Evolutionary conservation across 2,329 filamentous ascomycete species (phyloP).

Genomic region (Phyllosticta citrichinensis): DNA sequence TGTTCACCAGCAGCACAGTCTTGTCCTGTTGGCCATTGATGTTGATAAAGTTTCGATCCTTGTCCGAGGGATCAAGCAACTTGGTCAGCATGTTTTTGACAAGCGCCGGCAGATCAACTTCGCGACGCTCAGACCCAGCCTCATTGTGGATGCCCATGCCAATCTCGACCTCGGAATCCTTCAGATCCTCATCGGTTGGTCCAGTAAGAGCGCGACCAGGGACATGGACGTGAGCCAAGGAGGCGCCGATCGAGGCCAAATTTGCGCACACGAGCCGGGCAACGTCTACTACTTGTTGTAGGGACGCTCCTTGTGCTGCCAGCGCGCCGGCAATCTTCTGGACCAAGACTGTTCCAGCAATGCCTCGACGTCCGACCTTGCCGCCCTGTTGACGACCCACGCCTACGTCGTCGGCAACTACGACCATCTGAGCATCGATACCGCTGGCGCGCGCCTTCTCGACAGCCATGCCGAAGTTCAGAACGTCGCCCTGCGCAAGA

Average conservation of each 20-base stretch:
- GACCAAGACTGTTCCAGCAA: constrained; percentile 86
- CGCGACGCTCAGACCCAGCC: constrained; percentile 31
- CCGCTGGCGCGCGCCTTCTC: constrained; percentile 82
- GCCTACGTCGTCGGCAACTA: constrained; percentile 85
- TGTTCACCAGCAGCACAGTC: constrained; percentile 63
- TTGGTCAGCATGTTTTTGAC: constrained; percentile 50
- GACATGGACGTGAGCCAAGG: constrained; percentile 84
- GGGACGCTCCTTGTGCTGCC: constrained; percentile 55
- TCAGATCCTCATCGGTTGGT: constrained; percentile 48
- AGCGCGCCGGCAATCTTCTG: constrained; percentile 81
- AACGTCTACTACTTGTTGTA: constrained; percentile 63
- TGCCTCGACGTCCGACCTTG: constrained; percentile 86
- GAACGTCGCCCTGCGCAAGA: constrained; percentile 38
- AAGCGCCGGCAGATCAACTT: constrained; percentile 31
- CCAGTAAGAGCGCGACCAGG: constrained; percentile 58
- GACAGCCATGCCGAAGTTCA: constrained; percentile 89
- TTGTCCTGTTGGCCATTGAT: constrained; percentile 48
- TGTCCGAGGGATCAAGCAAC: constrained; percentile 51
- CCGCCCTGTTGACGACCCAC: constrained; percentile 72
- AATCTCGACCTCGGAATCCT: constrained; percentile 51
- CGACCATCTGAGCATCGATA: constrained; percentile 72
- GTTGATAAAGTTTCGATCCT: constrained; percentile 59
- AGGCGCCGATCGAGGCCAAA: constrained; percentile 75
- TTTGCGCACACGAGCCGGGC: constrained; percentile 65
- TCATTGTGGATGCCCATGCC: constrained; percentile 61